Conservation (phyloP, 108 stramenopile genomes). For the Cylindrotheca fusiformis region DNA sequence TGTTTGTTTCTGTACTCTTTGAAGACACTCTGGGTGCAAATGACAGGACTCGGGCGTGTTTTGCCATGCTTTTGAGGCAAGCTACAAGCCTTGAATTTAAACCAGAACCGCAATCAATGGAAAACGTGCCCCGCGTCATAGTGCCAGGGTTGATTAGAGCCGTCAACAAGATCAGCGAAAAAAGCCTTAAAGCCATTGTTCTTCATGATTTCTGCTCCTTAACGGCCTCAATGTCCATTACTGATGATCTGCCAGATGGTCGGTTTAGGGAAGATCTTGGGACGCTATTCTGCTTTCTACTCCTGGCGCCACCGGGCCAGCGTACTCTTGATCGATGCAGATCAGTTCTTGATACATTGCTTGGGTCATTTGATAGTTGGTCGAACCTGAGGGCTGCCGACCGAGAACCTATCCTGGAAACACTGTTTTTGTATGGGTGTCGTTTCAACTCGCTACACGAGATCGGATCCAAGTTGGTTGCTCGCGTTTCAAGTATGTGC, state of each 20-base stretch:
- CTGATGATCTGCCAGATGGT: no score
- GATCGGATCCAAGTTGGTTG: slow-evolving; percentile 22
- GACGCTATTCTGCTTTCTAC: slow-evolving; percentile 8
- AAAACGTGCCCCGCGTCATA: no score
- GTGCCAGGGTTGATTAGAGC: slow-evolving; percentile 2
- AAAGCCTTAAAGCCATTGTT: slow-evolving; percentile 4
- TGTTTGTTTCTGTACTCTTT: slow-evolving; percentile 13
- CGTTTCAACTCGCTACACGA: slow-evolving; percentile 16
- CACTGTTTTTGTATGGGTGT: slow-evolving; percentile 13
- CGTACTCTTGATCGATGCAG: slow-evolving; percentile 6
- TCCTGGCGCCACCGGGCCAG: not conserved
- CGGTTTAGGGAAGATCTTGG: no score
- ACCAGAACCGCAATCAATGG: no score
- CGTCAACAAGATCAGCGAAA: slow-evolving; percentile 11
- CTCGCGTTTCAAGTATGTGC: not conserved
- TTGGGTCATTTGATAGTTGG: slow-evolving; percentile 13
- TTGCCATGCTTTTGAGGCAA: slow-evolving; percentile 1
- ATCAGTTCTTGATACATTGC: slow-evolving; percentile 13
- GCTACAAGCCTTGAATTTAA: not conserved
- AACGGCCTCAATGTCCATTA: no score
- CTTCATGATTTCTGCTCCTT: slow-evolving; percentile 9
- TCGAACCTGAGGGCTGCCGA: not conserved
- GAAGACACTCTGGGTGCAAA: slow-evolving; percentile 6
- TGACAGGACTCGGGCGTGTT: slow-evolving; percentile 7
- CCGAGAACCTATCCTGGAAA: slow-evolving; percentile 1